Conservation (phyloP, 2,329 filamentous ascomycete genomes). For the Fusarium sp. region DNA sequence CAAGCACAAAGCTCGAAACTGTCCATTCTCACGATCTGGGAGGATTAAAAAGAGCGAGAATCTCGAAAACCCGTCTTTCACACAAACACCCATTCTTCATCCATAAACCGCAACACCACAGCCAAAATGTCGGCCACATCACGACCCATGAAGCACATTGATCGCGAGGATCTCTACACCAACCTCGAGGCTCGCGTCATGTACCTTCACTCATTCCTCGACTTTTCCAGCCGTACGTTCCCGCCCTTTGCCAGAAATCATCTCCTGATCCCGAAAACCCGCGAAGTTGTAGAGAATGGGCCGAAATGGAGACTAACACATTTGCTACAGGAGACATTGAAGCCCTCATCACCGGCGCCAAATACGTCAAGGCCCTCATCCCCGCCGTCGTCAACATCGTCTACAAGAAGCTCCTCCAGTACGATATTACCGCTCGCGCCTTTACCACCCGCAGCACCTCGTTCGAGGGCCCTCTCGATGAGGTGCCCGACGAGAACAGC, state of each 20-base stretch:
- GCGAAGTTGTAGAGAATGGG: not conserved
- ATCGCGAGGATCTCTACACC: slow-evolving; percentile 74
- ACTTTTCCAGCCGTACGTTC: slow-evolving; percentile 72
- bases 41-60: not conserved
- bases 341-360: slow-evolving; percentile 71
- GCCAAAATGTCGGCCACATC: slow-evolving; percentile 44
- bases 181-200: slow-evolving; percentile 72
- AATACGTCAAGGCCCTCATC: slow-evolving; percentile 83
- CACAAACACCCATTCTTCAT: not conserved
- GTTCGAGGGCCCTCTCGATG: slow-evolving; percentile 72
- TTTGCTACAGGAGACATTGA: slow-evolving; percentile 69
- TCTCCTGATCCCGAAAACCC: not conserved
- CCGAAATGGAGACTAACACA: slow-evolving; percentile 16
- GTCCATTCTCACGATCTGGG: not conserved
- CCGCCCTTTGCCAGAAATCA: not conserved
- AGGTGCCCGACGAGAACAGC: slow-evolving; percentile 69
- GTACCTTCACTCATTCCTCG: slow-evolving; percentile 78
- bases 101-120: not conserved
- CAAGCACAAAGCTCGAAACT: not conserved
- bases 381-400: slow-evolving; percentile 85
- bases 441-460: slow-evolving; percentile 70
- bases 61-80: not conserved
- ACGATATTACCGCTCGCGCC: slow-evolving; percentile 81
- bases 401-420: slow-evolving; percentile 80
- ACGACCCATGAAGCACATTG: slow-evolving; percentile 64